Conservation (phyloP, 805 yeast genomes). For the Suhomyces pyralidae region DNA sequence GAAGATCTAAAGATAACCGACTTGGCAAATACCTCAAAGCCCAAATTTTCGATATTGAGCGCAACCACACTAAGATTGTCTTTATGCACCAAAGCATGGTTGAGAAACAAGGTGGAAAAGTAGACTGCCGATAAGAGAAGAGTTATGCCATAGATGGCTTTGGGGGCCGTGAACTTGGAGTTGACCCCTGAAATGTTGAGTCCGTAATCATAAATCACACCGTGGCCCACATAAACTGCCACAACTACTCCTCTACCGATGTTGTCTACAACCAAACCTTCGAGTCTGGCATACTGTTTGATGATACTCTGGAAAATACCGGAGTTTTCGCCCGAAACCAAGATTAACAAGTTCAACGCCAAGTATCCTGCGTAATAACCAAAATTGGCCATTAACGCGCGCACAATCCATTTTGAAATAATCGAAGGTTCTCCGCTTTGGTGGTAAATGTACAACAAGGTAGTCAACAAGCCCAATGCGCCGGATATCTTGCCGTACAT, state of each 20-base stretch:
- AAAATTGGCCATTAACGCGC: neutral
- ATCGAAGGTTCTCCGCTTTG: neutral
- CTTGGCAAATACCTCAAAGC: slow-evolving; percentile 2
- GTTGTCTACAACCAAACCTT: neutral
- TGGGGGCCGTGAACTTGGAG: neutral
- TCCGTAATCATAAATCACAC: slow-evolving; percentile 1
- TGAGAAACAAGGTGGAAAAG: slow-evolving; percentile 2
- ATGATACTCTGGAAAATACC: neutral
- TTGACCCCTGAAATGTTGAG: neutral
- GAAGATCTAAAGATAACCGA: slow-evolving; percentile 5
- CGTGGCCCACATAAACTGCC: slow-evolving; percentile 3
- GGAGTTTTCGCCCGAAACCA: neutral
- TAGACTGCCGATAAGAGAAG: neutral
- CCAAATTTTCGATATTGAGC: neutral
- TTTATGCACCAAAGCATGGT: slow-evolving; percentile 2
- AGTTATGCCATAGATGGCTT: neutral
- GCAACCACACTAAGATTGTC: neutral
- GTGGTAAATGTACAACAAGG: slow-evolving; percentile 2
- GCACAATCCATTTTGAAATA: neutral
- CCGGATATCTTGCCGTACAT: slow-evolving; percentile 3
- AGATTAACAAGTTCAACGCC: neutral
- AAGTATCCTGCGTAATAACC: neutral
- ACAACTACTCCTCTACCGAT: neutral
- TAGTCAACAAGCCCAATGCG: neutral
- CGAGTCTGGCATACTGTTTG: neutral